phyloP scores from a whole-genome alignment of 2,329 filamentous ascomycete species.

The Phyllachora maydis region DNA sequence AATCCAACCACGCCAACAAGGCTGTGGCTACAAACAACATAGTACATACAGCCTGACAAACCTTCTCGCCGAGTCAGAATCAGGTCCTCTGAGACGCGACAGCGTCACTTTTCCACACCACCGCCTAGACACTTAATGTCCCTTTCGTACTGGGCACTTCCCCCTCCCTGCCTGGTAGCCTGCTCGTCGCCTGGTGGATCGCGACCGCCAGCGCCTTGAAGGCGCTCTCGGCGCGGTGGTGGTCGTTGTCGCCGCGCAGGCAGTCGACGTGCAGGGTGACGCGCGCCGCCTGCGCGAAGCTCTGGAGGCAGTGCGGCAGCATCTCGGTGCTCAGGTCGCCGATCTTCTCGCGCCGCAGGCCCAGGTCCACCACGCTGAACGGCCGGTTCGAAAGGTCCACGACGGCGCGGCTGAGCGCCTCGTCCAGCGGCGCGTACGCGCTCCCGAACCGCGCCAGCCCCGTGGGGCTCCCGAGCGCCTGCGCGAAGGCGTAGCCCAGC shows the following conservation, averaged over 20 bases:
- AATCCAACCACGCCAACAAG: no score
- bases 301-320: conserved; percentile 88
- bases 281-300: conserved; percentile 76
- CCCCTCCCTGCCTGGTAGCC: conserved; percentile 62
- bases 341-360: conserved; percentile 77
- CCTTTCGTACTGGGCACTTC: conserved; percentile 96
- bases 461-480: conserved; percentile 54
- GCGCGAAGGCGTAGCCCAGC: conserved; percentile 67
- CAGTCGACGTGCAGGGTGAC: conserved; percentile 94
- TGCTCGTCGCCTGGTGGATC: conserved; percentile 52
- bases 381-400: conserved; percentile 90
- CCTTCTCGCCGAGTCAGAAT: no score
- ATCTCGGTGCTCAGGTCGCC: conserved; percentile 89
- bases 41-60: not conserved
- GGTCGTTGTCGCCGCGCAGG: conserved; percentile 78
- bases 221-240: conserved; percentile 87
- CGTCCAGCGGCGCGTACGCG: conserved; percentile 85
- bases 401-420: conserved; percentile 82
- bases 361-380: conserved; percentile 65
- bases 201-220: conserved; percentile 94
- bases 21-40: no score
- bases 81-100: no score
- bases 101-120: no score
- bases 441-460: conserved; percentile 81
- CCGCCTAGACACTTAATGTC: conserved; percentile 47